Percentiles rank a stretch among this genome's conserved stretches.
Evolutionary conservation across 1,284 basidiomycete genomes (phyloP).

Genomic region (Apiotrichum veenhuisii): DNA sequence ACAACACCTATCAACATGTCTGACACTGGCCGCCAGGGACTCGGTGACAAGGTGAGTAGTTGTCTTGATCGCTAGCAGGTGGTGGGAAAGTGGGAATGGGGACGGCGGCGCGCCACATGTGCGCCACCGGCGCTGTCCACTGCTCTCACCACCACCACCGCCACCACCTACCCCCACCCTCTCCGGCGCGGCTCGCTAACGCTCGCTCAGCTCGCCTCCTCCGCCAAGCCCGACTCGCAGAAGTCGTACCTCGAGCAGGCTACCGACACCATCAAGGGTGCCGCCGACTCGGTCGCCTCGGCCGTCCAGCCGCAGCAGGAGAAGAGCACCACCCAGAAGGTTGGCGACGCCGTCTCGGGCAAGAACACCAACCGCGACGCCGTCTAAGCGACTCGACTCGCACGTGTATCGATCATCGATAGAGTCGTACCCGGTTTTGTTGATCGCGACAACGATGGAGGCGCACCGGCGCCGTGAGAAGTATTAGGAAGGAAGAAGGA

Average conservation of each 20-base stretch:
- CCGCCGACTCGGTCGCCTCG: conserved; percentile 39
- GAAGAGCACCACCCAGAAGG: conserved; percentile 46
- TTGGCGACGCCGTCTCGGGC: conserved; percentile 37
- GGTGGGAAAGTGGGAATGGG: too few species aligned
- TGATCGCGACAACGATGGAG: not conserved
- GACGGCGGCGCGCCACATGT: too few species aligned
- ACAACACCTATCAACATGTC: conserved; percentile 18
- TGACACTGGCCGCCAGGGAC: conserved; percentile 36
- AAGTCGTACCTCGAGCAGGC: conserved; percentile 47
- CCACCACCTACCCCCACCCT: not conserved
- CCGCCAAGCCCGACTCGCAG: conserved; percentile 47
- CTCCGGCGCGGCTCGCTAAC: not conserved
- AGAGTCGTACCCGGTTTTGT: too few species aligned
- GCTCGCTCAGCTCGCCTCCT: conserved; percentile 20
- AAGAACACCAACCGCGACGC: conserved; percentile 18
- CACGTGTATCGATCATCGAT: too few species aligned
- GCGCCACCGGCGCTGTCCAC: too few species aligned
- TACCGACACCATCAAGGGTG: conserved; percentile 39
- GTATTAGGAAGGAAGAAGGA: too few species aligned
- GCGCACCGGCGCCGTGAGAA: too few species aligned
- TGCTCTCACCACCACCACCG: too few species aligned
- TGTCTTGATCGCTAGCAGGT: too few species aligned
- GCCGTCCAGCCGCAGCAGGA: conserved; percentile 38
- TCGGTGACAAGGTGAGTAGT: conserved; percentile 42
- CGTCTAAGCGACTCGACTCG: conserved; percentile 14